These are phyloP conservation scores for Saitoella complicata DNA, from an alignment of 805 yeast species.

Conservation along the genomic window DNA sequence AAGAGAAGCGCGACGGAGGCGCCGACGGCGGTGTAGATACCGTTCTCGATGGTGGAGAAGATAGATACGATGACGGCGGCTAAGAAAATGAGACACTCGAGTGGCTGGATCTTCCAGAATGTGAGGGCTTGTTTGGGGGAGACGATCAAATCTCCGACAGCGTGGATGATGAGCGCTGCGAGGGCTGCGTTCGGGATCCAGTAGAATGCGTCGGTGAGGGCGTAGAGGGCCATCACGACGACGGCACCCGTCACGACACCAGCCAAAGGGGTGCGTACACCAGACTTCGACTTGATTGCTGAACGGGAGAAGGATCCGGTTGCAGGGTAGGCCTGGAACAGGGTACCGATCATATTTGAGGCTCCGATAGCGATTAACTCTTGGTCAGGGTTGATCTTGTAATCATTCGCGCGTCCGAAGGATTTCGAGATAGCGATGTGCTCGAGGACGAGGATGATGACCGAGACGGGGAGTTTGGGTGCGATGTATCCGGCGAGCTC, in stretches of 20 bases:
- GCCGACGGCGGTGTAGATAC: conserved; percentile 78
- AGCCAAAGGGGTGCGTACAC: conserved; percentile 85
- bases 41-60: conserved; percentile 66
- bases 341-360: conserved; percentile 77
- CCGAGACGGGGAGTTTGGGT: conserved; percentile 70
- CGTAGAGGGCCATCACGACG: conserved; percentile 72
- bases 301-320: conserved; percentile 93
- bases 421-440: conserved; percentile 90
- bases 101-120: conserved; percentile 56
- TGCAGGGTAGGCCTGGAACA: conserved; percentile 86
- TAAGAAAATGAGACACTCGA: conserved; percentile 58
- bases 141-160: conserved; percentile 73
- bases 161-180: conserved; percentile 80
- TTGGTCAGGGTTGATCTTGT: conserved; percentile 82
- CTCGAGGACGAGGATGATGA: conserved; percentile 67
- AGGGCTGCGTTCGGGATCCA: conserved; percentile 83
- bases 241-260: conserved; percentile 82
- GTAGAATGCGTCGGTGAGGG: conserved; percentile 67
- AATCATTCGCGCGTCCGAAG: conserved; percentile 82
- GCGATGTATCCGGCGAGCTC: conserved; percentile 47
- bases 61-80: conserved; percentile 61
- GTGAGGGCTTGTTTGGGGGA: conserved; percentile 31
- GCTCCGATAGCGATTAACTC: conserved; percentile 89
- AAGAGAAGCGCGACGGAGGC: conserved; percentile 64
- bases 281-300: conserved; percentile 87